Evolutionary conservation across 768 basidiomycete species (phyloP).

Genomic region (Harrya chromipes): DNA sequence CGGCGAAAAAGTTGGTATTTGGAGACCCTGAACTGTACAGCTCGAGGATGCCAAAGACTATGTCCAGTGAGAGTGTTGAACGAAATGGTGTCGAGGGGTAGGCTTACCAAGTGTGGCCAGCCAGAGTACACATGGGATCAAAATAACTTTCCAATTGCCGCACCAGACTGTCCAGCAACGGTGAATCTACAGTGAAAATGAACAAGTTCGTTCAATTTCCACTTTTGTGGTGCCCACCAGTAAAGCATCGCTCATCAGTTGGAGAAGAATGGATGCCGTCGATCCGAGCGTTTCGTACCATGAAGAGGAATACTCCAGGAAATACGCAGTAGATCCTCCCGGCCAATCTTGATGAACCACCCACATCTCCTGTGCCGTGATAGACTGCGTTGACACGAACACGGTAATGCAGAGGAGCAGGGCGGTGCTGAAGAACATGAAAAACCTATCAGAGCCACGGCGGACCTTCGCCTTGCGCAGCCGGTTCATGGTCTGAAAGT

Average conservation of each 20-base stretch:
- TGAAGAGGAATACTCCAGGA: slow-evolving; percentile 18
- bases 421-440: slow-evolving; percentile 12
- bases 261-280: slow-evolving; percentile 22
- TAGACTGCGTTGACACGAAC: slow-evolving; percentile 16
- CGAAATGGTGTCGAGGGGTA: no score
- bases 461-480: neutral
- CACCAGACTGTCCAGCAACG: slow-evolving; percentile 35
- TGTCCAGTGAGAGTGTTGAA: no score
- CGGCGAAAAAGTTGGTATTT: slow-evolving; percentile 4
- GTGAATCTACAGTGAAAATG: slow-evolving; percentile 25
- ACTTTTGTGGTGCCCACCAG: slow-evolving; percentile 24
- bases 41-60: slow-evolving; percentile 10
- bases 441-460: neutral
- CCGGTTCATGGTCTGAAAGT: slow-evolving; percentile 8
- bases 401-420: slow-evolving; percentile 27
- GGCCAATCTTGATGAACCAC: slow-evolving; percentile 31
- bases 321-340: slow-evolving; percentile 33
- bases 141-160: slow-evolving; percentile 1
- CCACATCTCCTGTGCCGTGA: slow-evolving; percentile 32
- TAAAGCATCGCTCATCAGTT: slow-evolving; percentile 32
- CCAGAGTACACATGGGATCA: slow-evolving; percentile 13
- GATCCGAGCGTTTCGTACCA: slow-evolving; percentile 29
- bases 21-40: slow-evolving; percentile 4
- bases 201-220: no score
- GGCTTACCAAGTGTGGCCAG: neutral